These are phyloP conservation scores for Euphorbia lathyris DNA, from an alignment of 345 rosid genomes.

Conservation along the genomic window DNA sequence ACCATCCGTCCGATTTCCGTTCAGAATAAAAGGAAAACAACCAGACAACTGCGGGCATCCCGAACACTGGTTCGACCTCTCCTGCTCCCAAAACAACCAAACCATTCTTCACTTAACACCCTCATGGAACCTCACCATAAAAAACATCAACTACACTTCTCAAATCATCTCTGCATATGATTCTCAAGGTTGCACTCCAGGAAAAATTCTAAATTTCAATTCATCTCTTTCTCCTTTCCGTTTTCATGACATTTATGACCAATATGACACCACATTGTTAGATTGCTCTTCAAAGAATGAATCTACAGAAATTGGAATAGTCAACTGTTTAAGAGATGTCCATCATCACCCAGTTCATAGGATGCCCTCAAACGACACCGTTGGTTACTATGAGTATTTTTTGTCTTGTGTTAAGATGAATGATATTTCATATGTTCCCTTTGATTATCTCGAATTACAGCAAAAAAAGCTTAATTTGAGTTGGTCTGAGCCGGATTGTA, in stretches of 20 bases:
- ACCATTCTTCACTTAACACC: background rate
- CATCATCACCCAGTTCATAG: background rate
- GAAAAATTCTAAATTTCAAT: too few relatives aligned
- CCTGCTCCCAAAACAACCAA: background rate
- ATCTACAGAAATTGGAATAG: too few relatives aligned
- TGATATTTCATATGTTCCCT: too few relatives aligned
- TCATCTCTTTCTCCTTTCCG: background rate
- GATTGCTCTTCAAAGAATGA: too few relatives aligned
- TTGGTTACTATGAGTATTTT: too few relatives aligned
- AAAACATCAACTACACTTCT: background rate
- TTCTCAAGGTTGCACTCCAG: background rate
- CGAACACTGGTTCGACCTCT: background rate
- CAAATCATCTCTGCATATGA: background rate
- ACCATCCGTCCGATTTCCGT: background rate
- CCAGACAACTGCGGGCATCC: background rate
- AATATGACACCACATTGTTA: too few relatives aligned
- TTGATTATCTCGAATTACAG: too few relatives aligned
- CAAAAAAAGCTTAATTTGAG: too few relatives aligned
- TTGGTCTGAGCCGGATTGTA: background rate
- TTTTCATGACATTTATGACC: too few relatives aligned
- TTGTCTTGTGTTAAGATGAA: too few relatives aligned
- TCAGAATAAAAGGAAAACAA: background rate
- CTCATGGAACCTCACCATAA: background rate
- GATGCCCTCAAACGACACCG: too few relatives aligned
- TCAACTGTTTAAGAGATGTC: background rate